Evolutionary conservation across 257 asterid genomes (phyloP).

Genomic region (Solanum ahanhuiri): DNA sequence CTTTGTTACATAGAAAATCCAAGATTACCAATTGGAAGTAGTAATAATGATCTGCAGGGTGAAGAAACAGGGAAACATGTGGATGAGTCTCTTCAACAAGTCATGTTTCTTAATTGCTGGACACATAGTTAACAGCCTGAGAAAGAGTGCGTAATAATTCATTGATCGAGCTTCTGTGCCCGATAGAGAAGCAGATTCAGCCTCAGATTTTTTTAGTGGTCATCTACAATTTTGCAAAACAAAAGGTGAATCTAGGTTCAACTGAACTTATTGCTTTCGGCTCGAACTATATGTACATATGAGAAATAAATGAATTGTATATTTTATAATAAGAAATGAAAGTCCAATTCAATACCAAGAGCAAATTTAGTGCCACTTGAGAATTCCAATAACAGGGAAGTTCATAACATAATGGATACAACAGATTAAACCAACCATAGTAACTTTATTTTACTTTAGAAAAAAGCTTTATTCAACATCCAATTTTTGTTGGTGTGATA

Average conservation of each 20-base stretch:
- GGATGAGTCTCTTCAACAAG: constrained; percentile 12
- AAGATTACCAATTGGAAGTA: background rate
- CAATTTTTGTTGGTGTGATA: background rate
- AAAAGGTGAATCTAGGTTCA: background rate
- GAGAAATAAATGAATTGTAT: background rate
- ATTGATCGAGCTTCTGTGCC: background rate
- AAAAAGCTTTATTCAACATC: background rate
- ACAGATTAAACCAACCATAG: background rate
- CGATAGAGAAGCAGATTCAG: background rate
- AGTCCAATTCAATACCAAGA: background rate
- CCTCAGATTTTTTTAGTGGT: background rate
- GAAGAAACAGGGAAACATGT: background rate
- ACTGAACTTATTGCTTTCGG: background rate
- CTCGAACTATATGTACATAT: background rate
- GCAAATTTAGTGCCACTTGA: background rate
- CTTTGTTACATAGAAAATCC: background rate
- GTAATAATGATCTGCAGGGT: background rate
- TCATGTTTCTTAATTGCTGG: constrained; percentile 22
- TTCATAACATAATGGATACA: too few relatives aligned
- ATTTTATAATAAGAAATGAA: background rate
- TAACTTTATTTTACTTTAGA: background rate
- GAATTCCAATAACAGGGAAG: background rate
- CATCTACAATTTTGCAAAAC: background rate
- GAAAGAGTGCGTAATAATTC: background rate
- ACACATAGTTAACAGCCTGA: background rate